Evolutionary conservation across 495 filamentous ascomycete genomes (phyloP), one percentile per base, ranked within the genome.

Genomic region (Sphaerosporella brunnea): DNA sequence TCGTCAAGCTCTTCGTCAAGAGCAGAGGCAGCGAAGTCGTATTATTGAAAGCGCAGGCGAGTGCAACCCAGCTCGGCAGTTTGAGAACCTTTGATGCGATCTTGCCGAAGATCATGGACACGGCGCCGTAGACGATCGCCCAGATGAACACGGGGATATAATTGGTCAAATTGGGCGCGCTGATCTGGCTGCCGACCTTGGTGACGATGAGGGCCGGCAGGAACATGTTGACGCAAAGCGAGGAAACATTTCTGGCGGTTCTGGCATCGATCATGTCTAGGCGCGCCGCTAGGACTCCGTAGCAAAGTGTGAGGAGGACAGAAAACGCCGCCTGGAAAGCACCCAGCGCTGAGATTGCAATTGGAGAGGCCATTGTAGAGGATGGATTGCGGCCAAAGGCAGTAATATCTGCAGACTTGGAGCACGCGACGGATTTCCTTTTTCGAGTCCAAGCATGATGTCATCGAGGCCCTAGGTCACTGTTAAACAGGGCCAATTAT

Each of bases 41-140:
- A 55, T 85, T 88, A 65, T 84, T 87, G 65, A 85, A 83, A 34
- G 76, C 68, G 39, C 82, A 68, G 1, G 78, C 75, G 0, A 76
- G 74, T 0, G 73, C 74, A 11, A 73, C 69, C 79, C 78, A 86
- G 41, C 64, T 62, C 1, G 79, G 81, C 26, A 84, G 65, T 18
- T 67, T 64, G 45, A 80, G 68, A 2, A 68, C 10, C 28, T 63
- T 62, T 0, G 66, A 69, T 0, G 63, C 50, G 2, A 64, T 38
- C 26, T 64, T 61, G 1, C 72, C 76, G 18, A 81, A 52, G 0
- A 55, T 49, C 38, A 80, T 72, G 2, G 74, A 80, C 2, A 67
- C 32, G 23, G 68, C 21, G 23, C 72, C 73, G 53, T 77, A 77
- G 48, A 68, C 50, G 3, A 77, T 56, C 5, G 74, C 62, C 78